phyloP scores from a whole-genome alignment of 2,329 filamentous ascomycete genomes.

The Calonectria multiphialidica region DNA sequence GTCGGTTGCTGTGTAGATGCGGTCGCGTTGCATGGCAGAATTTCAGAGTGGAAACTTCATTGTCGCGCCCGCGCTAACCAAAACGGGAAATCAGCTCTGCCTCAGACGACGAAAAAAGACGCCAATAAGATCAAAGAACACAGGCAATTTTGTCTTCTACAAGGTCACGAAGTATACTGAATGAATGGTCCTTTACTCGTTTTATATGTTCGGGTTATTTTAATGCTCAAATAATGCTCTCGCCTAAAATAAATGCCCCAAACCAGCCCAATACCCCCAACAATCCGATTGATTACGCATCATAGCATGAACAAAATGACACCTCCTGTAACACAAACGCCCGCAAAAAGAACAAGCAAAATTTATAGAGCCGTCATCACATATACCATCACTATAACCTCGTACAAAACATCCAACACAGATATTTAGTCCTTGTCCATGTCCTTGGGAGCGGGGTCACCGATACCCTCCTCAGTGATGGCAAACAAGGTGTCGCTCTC shows the following conservation, averaged over 20 bases:
- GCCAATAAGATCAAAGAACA: background rate
- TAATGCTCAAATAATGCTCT: background rate
- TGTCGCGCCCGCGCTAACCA: slow-evolving; percentile 50
- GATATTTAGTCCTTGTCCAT: slow-evolving; percentile 79
- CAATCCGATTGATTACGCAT: slow-evolving; percentile 8
- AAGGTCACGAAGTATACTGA: background rate
- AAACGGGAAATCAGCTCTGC: slow-evolving; percentile 51
- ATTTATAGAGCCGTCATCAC: slow-evolving; percentile 31
- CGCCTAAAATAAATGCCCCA: slow-evolving; percentile 10
- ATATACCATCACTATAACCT: slow-evolving; percentile 35
- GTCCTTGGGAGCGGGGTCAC: slow-evolving; percentile 95
- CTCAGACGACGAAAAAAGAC: background rate
- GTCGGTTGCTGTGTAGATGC: slow-evolving; percentile 37
- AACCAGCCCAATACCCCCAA: slow-evolving; percentile 6
- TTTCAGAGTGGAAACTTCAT: slow-evolving; percentile 43
- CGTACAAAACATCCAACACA: slow-evolving; percentile 8
- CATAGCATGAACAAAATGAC: slow-evolving; percentile 15
- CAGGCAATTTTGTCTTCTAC: background rate
- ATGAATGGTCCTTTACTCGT: background rate
- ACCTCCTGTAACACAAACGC: slow-evolving; percentile 44
- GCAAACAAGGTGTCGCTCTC: slow-evolving; percentile 98
- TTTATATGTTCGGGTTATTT: background rate
- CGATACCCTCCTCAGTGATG: slow-evolving; percentile 96
- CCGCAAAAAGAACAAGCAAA: slow-evolving; percentile 47
- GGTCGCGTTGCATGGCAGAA: slow-evolving; percentile 50